phyloP scores from a whole-genome alignment of 345 rosid species.

The Arabis alpina region DNA sequence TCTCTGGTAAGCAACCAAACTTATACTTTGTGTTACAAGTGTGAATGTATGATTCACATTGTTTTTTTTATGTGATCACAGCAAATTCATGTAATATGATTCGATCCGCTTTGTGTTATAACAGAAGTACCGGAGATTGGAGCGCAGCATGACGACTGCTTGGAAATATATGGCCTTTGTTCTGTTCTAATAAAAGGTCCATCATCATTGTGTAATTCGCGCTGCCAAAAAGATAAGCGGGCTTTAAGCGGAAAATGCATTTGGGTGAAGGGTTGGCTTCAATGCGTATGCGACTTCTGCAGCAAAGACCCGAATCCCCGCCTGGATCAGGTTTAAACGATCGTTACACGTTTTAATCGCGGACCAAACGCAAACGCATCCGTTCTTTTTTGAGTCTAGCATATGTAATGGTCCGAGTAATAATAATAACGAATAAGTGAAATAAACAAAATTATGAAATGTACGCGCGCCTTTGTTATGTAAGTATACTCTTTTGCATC shows the following conservation, averaged over 20 bases:
- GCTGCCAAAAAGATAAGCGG: constrained; percentile 33
- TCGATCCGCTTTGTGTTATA: neutral
- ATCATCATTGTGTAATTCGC: neutral
- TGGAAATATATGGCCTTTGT: constrained; percentile 40
- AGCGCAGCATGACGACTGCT: constrained; percentile 21
- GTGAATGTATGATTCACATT: too few species aligned
- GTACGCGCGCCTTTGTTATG: too few species aligned
- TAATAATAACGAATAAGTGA: too few species aligned
- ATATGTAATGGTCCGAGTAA: neutral
- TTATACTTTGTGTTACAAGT: too few species aligned
- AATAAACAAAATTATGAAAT: too few species aligned
- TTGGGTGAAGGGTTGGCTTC: neutral
- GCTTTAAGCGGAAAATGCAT: constrained; percentile 42
- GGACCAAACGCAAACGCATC: neutral
- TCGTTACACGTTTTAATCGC: neutral
- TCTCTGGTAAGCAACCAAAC: constrained; percentile 34
- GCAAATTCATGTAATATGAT: neutral
- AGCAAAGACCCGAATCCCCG: neutral
- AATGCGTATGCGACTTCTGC: constrained; percentile 38
- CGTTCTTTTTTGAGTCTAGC: constrained; percentile 1
- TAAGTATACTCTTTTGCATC: too few species aligned
- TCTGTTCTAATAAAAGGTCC: neutral
- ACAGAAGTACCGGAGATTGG: constrained; percentile 34
- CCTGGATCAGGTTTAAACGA: neutral
- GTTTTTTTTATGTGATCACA: too few species aligned